Conservation (phyloP, 2,329 filamentous ascomycete species). For the Pyricularia grisea region DNA sequence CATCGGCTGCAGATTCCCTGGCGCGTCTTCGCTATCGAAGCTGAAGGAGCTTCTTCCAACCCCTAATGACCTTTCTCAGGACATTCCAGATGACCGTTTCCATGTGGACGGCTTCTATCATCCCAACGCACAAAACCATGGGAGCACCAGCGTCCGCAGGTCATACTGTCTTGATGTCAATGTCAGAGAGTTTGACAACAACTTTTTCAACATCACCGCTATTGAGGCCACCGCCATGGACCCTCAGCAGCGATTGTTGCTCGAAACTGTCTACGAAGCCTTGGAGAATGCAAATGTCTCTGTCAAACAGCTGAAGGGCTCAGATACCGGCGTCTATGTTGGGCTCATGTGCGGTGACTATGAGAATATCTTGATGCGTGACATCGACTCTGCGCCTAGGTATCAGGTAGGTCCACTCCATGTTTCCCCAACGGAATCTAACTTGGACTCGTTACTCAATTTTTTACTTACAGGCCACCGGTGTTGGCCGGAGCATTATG, state of each 20-base stretch:
- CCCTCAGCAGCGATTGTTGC: constrained; percentile 39
- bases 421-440: too few relatives aligned
- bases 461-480: constrained; percentile 13
- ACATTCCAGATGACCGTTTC: constrained; percentile 21
- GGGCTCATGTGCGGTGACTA: constrained; percentile 26
- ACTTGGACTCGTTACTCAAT: too few relatives aligned
- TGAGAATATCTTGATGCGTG: constrained; percentile 10
- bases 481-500: constrained; percentile 6
- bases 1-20: constrained; percentile 20
- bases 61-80: constrained; percentile 14
- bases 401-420: constrained; percentile 7
- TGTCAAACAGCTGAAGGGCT: constrained; percentile 32
- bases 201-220: constrained; percentile 24
- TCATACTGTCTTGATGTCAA: constrained; percentile 1
- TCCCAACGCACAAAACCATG: constrained; percentile 14
- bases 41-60: constrained; percentile 19
- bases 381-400: constrained; percentile 12
- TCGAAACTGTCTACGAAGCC: constrained; percentile 43
- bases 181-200: constrained; percentile 16
- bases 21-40: constrained; percentile 16
- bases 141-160: constrained; percentile 20
- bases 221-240: constrained; percentile 27
- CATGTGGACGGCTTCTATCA: constrained; percentile 21
- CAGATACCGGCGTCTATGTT: constrained; percentile 38
- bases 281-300: constrained; percentile 42